Conservation (phyloP, 768 basidiomycete species). For the Trametes villosa region DNA sequence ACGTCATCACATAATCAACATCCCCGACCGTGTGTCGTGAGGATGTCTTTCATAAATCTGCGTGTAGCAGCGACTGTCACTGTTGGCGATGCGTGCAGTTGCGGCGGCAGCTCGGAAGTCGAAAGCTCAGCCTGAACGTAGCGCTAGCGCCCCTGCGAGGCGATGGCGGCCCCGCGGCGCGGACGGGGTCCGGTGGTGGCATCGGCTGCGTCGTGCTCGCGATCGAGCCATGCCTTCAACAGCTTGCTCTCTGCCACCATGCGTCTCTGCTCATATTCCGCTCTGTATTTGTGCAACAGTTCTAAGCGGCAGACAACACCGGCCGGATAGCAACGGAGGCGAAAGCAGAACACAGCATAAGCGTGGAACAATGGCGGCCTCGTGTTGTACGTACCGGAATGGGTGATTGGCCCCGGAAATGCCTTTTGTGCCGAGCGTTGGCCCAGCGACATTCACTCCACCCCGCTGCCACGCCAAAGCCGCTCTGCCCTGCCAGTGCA, state of each 20-base stretch:
- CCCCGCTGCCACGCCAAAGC: constrained; percentile 19
- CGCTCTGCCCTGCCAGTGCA: constrained; percentile 1
- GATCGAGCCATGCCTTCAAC: too few species aligned
- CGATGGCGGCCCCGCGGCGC: too few species aligned
- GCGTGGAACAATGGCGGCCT: constrained; percentile 18
- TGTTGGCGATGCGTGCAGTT: too few species aligned
- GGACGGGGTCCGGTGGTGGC: too few species aligned
- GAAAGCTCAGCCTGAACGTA: too few species aligned
- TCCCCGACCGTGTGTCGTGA: too few species aligned
- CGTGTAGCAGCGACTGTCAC: too few species aligned
- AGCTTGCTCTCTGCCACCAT: background rate
- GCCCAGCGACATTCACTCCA: constrained; percentile 16
- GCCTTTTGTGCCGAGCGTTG: constrained; percentile 21
- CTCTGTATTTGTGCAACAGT: background rate
- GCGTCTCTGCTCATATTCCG: background rate
- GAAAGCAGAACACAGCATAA: constrained; percentile 7
- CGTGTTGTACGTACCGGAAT: constrained; percentile 11
- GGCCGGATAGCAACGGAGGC: background rate
- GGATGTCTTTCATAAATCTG: too few species aligned
- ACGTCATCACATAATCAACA: too few species aligned
- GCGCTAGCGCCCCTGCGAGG: too few species aligned
- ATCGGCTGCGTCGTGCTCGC: too few species aligned
- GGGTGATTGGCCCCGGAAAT: constrained; percentile 8
- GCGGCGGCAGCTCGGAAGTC: too few species aligned
- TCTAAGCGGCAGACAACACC: background rate